Conservation (phyloP, 805 yeast species). For the Ogataea minuta region DNA sequence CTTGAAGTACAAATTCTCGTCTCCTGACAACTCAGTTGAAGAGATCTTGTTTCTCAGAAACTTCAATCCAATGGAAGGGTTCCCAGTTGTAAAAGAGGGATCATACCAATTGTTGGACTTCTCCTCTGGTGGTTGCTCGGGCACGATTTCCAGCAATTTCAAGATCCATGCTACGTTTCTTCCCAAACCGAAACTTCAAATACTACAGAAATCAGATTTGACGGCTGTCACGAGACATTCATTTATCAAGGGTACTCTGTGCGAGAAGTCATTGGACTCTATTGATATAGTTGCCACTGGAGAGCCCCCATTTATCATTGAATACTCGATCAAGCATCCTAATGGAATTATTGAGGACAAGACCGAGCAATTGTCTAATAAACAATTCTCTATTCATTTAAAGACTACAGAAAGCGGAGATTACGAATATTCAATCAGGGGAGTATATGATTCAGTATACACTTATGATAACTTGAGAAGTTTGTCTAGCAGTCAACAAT, state of each 20-base stretch:
- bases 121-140: slow-evolving; percentile 45
- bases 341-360: slow-evolving; percentile 43
- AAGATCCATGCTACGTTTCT: slow-evolving; percentile 27
- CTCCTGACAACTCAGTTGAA: slow-evolving; percentile 22
- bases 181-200: slow-evolving; percentile 29
- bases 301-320: slow-evolving; percentile 62
- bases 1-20: slow-evolving; percentile 34
- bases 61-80: slow-evolving; percentile 27
- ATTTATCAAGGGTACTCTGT: slow-evolving; percentile 19
- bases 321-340: slow-evolving; percentile 62
- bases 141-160: slow-evolving; percentile 31
- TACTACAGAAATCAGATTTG: slow-evolving; percentile 13
- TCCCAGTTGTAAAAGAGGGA: slow-evolving; percentile 42
- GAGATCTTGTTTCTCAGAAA: slow-evolving; percentile 8
- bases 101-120: slow-evolving; percentile 40
- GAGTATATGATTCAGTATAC: slow-evolving; percentile 66
- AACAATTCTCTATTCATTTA: slow-evolving; percentile 35
- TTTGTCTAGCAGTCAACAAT: slow-evolving; percentile 22
- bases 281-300: slow-evolving; percentile 49
- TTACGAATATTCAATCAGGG: slow-evolving; percentile 58
- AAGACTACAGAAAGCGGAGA: slow-evolving; percentile 51
- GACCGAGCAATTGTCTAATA: slow-evolving; percentile 47
- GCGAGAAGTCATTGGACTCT: slow-evolving; percentile 26
- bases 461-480: slow-evolving; percentile 37
- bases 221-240: not conserved